Conservation (phyloP, 345 rosid species). For the Brassica rapa region DNA sequence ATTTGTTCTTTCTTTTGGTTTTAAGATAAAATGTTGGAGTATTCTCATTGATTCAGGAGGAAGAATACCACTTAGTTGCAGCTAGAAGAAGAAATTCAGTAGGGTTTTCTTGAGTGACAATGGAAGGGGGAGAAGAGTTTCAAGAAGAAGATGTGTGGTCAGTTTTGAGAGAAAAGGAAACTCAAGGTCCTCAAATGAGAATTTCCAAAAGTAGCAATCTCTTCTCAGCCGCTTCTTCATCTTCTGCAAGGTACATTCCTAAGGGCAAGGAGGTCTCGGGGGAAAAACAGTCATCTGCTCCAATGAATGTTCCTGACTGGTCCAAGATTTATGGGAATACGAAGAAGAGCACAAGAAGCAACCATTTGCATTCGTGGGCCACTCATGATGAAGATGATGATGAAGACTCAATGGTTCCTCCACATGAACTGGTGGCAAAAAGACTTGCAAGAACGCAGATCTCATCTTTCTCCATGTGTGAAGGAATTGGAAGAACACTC, state of each 20-base stretch:
- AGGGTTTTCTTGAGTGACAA: slow-evolving; percentile 33
- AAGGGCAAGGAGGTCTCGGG: slow-evolving; percentile 24
- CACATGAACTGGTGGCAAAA: slow-evolving; percentile 78
- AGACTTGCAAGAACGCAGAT: slow-evolving; percentile 51
- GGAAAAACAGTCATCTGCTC: slow-evolving; percentile 64
- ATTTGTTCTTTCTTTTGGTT: not conserved
- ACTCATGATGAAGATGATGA: slow-evolving; percentile 44
- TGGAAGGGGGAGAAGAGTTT: slow-evolving; percentile 55
- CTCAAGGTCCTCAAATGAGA: slow-evolving; percentile 45
- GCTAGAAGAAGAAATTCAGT: slow-evolving; percentile 22
- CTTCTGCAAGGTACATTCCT: slow-evolving; percentile 40
- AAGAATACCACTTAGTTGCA: slow-evolving; percentile 12
- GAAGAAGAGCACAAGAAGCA: slow-evolving; percentile 18
- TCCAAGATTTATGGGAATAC: slow-evolving; percentile 69
- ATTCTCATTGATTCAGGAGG: slow-evolving; percentile 22
- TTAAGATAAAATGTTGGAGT: slow-evolving; percentile 8
- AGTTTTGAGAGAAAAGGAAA: slow-evolving; percentile 44
- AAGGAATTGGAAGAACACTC: slow-evolving; percentile 83
- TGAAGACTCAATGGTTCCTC: slow-evolving; percentile 66
- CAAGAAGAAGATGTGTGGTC: slow-evolving; percentile 78
- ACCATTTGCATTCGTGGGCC: slow-evolving; percentile 36
- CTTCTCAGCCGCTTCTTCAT: slow-evolving; percentile 44
- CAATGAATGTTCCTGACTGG: slow-evolving; percentile 88
- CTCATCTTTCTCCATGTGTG: slow-evolving; percentile 72
- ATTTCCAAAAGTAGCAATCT: slow-evolving; percentile 38